Evolutionary conservation across 495 filamentous ascomycete genomes (phyloP), one percentile per base, ranked within the genome.

Genomic region (Letharia columbiana): DNA sequence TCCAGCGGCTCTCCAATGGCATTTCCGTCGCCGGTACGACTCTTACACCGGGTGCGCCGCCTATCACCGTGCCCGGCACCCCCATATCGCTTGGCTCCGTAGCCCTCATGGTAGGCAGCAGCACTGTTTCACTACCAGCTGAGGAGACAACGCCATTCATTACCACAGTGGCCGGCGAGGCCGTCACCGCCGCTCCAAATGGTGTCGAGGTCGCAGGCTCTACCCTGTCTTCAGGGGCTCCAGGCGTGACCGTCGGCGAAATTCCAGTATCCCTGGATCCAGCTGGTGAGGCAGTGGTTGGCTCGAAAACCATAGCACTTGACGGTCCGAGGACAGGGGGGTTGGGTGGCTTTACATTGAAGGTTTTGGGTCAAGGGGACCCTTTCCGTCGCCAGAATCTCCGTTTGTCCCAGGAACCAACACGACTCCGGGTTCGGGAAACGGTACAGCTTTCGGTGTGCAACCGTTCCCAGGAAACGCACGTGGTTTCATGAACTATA

Each of bases 11-110:
- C 39, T 28, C 60, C 20, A 47, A 42, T 17, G 60, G 60, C 37
- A 61, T 61, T 13, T 61, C 60, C 23, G n/a, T 61, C 23, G 60
- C 31, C 28, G 39, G 60, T 42, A 61, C 33, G 42, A 61, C 39
- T n/a, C 41, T 61, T 17, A 61, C 39, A 17, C 63, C 63, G 2
- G 49, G 49, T 50, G 62, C 45, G 47, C 63, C 50, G 10, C 31
- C 47, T 40, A 39, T 45, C 42, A 65, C 63, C 20, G 33, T 65
- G 11, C 13, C 49, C 33, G 63, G 63, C 15, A 65, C 33, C 28
- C 45, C 50, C 10, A 42, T 65, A 39, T 65, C 63, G 5, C 63
- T 65, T 40, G 63, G 10, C 31, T n/a, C 12, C 17, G 49, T 28
- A 28, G 49, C 39, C 12, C 60, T 61, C 15, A 37, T 61, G 23